phyloP scores from a whole-genome alignment of 495 filamentous ascomycete genomes.

The Aspergillus wentii region DNA sequence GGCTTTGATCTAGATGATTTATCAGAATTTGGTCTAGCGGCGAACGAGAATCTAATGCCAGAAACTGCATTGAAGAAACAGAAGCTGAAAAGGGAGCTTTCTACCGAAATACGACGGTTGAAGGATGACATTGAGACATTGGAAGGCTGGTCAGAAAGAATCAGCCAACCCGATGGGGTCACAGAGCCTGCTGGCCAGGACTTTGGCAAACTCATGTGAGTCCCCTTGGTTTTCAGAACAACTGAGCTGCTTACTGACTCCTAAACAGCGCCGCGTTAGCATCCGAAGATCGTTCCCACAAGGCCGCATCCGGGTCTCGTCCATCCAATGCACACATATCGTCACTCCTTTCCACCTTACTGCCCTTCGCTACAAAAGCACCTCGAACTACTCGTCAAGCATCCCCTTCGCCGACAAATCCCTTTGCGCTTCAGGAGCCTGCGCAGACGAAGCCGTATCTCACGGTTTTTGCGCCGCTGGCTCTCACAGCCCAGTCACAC shows the following conservation, averaged over 20 bases:
- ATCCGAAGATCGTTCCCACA: conserved; percentile 19
- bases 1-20: conserved; percentile 5
- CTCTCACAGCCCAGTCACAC: conserved; percentile 24
- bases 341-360: conserved; percentile 33
- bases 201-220: conserved; percentile 29
- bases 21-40: conserved; percentile 2
- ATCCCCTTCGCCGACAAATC: conserved; percentile 26
- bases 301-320: conserved; percentile 7
- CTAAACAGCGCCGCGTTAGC: conserved; percentile 19
- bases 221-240: background rate
- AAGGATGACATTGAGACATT: conserved; percentile 34
- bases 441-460: conserved; percentile 29
- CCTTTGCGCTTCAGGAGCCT: conserved; percentile 29
- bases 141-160: conserved; percentile 26
- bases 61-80: conserved; percentile 26
- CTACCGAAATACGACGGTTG: conserved; percentile 25
- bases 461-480: conserved; percentile 32
- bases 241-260: conserved; percentile 10
- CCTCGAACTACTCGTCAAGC: conserved; percentile 15
- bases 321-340: conserved; percentile 24
- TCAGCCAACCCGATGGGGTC: conserved; percentile 8
- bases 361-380: conserved; percentile 34
- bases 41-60: conserved; percentile 13
- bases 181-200: conserved; percentile 19
- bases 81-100: conserved; percentile 23